These are phyloP conservation scores for Colletotrichum caudatum DNA, from an alignment of 2,329 filamentous ascomycete genomes.

Conservation along the genomic window DNA sequence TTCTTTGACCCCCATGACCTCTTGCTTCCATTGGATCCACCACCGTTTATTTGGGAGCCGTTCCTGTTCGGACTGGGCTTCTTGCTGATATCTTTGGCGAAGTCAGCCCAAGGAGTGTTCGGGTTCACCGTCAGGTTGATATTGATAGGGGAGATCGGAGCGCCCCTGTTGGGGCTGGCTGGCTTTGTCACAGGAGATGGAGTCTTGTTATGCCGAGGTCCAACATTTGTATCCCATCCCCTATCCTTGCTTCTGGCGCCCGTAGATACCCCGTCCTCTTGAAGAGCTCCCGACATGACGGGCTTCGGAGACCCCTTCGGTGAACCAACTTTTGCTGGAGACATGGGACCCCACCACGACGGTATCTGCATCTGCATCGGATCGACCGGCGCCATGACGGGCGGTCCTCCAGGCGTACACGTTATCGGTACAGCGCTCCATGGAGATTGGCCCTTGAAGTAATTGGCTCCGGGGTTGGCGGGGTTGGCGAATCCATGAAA, in stretches of 20 bases:
- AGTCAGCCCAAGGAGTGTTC: slow-evolving; percentile 38
- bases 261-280: slow-evolving; percentile 4
- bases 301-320: slow-evolving; percentile 18
- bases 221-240: slow-evolving; percentile 42
- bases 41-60: slow-evolving; percentile 18
- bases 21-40: slow-evolving; percentile 37
- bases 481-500: slow-evolving; percentile 53
- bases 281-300: slow-evolving; percentile 34
- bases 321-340: slow-evolving; percentile 18
- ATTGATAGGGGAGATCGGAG: slow-evolving; percentile 35
- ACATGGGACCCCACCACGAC: slow-evolving; percentile 18
- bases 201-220: slow-evolving; percentile 18
- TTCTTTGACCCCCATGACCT: slow-evolving; percentile 40
- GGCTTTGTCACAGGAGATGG: slow-evolving; percentile 9
- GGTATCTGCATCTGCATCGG: slow-evolving; percentile 28
- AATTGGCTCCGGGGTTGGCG: slow-evolving; percentile 35
- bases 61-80: slow-evolving; percentile 27
- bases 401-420: slow-evolving; percentile 30
- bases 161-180: slow-evolving; percentile 13
- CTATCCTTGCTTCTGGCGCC: slow-evolving; percentile 40
- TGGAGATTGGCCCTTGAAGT: slow-evolving; percentile 34
- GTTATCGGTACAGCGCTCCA: slow-evolving; percentile 25
- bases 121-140: slow-evolving; percentile 38
- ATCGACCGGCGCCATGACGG: slow-evolving; percentile 24
- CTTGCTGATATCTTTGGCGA: slow-evolving; percentile 26